Percentiles rank a stretch among this genome's conserved stretches.
Evolutionary conservation across 2,329 filamentous ascomycete species (phyloP).

Genomic region (Penicillium paneum): DNA sequence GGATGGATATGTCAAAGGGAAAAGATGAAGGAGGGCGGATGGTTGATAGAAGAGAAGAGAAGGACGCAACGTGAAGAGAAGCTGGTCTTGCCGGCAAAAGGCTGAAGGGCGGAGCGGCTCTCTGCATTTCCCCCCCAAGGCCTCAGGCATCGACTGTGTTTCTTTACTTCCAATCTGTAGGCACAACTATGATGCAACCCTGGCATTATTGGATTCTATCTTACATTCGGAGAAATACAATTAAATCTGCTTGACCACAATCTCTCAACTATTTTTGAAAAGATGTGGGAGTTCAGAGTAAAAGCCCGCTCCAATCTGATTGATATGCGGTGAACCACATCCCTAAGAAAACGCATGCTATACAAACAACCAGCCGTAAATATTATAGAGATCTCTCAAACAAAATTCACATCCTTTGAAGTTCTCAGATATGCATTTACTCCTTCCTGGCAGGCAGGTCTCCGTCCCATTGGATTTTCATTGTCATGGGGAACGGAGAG

Average conservation of each 20-base stretch:
- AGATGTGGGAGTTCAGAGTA: neutral
- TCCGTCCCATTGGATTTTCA: conserved; percentile 47
- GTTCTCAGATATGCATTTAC: neutral
- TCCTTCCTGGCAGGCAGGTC: conserved; percentile 26
- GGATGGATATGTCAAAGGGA: conserved; percentile 3
- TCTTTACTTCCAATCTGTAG: neutral
- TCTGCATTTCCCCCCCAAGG: conserved; percentile 19
- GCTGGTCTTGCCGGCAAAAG: conserved; percentile 22
- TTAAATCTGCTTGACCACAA: neutral
- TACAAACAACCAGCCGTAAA: neutral
- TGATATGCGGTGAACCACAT: neutral
- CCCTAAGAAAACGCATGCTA: neutral
- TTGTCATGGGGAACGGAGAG: conserved; percentile 44
- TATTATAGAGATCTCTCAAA: neutral
- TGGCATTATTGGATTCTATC: neutral
- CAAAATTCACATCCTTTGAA: neutral
- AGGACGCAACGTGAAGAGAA: conserved; percentile 13
- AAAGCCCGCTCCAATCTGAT: neutral
- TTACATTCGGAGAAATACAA: neutral
- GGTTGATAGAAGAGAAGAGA: conserved; percentile 14
- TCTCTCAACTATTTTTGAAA: neutral
- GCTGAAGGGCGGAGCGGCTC: conserved; percentile 12
- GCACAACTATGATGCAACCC: neutral
- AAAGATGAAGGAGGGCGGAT: conserved; percentile 3
- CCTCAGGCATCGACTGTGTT: conserved; percentile 16